phyloP scores from a whole-genome alignment of 495 filamentous ascomycete genomes.

The Neurospora terricola region DNA sequence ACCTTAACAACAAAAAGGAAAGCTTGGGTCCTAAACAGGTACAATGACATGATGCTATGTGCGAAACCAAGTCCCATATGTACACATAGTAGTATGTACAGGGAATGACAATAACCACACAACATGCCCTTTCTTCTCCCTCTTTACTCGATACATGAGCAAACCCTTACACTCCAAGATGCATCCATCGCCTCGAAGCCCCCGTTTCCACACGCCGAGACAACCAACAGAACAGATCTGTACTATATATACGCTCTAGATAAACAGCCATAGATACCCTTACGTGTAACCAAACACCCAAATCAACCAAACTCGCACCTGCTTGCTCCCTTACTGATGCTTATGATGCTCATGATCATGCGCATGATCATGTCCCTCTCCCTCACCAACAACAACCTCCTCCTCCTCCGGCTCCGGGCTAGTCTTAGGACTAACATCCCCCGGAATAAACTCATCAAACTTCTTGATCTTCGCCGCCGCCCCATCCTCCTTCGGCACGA shows the following conservation, averaged over 20 bases:
- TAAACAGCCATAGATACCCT: neutral
- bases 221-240: neutral
- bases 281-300: neutral
- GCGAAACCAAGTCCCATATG: neutral
- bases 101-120: neutral
- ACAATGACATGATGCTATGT: neutral
- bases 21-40: neutral
- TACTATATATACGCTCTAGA: neutral
- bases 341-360: constrained; percentile 11
- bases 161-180: neutral
- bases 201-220: neutral
- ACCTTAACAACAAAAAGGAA: neutral
- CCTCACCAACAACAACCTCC: constrained; percentile 3
- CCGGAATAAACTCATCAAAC: constrained; percentile 69
- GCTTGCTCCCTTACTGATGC: constrained; percentile 1
- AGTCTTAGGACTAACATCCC: constrained; percentile 49
- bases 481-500: constrained; percentile 52
- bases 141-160: neutral
- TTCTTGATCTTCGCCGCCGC: constrained; percentile 46
- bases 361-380: constrained; percentile 32
- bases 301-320: neutral
- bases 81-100: neutral
- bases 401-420: constrained; percentile 60
- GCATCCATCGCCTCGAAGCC: neutral
- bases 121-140: neutral